Evolutionary conservation across 1,139 yeast genomes (phyloP), one percentile per base, ranked within the genome.

Genomic region (Kodamaea derodonti): DNA sequence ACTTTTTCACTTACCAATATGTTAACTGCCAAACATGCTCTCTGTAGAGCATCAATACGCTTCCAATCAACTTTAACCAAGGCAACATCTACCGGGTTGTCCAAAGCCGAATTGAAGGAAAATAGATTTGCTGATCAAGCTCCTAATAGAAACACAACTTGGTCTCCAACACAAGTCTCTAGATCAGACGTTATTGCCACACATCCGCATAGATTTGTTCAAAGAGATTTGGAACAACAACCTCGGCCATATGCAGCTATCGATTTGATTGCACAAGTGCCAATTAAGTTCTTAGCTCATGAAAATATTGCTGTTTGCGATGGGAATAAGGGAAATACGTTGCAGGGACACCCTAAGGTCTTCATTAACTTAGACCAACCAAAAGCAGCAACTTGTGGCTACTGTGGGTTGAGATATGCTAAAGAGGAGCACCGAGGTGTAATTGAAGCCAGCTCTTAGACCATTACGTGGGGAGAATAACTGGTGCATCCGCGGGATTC

Each of bases 241-340:
- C 95, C 95, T 41, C 75, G 75, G 52, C 90, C 95, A 6, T 76
- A 79, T 45, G 86, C 95, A 31, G 95, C 95, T 41, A 86, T 86
- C 54, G 92, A 85, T 36, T 71, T 86, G 58, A 84, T 86, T 52
- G 81, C 84, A 29, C 62, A 82, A 52, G 79, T 80, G 52, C 95
- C 95, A 9, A 64, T 86, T 32, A 66, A 78, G 49, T 83, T 75
- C 55, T 65, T 85, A 46, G 49, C 59, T 30, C 76, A 75, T 46
- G 72, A 69, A 14, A 72, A 75, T 50, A 58, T 78, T 38, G 95
- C 95, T 2, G 94, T 83, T 14, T 86, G 95, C 56, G 87, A 84
- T 52, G 95, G 95, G 27, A 85, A 86, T 49, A 78, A 71, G 51
- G 87, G 86, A 15, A 48, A 48, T 41, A 75, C 76, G 24, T 80